Evolutionary conservation across 495 filamentous ascomycete species (phyloP), one percentile per base, ranked within the genome.

Genomic region (Annulohypoxylon maeteangense): DNA sequence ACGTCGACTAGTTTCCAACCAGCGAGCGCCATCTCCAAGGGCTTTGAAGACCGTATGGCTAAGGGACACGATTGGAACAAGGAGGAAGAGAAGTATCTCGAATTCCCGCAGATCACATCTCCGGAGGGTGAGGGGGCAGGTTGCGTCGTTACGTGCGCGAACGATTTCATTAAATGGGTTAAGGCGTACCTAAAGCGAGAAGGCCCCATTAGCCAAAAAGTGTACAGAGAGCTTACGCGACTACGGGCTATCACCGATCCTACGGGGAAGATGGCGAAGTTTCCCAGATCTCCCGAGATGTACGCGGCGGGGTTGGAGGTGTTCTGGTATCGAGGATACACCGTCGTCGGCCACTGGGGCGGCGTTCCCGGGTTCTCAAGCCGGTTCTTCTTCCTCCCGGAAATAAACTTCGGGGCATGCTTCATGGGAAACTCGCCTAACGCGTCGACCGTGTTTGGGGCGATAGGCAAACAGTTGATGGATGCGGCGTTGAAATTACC

Each of bases 101-200:
- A 50, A 2, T 70, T 75, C 31, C 22, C 6, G 29, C 16, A 7
- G 3, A 25, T 22, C 14, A 50, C 70, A 7, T 53, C 22, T 6
- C 54, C 59, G 0, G 67, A 75, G 14, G 75, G 74, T 11, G 78
- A 77, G 11, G 85, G 84, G 3, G 84, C 84, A 0, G 86, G 86
- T 0, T 76, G 78, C 0, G 79, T 85, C 4, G 78, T 87, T 20
- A 84, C 81, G n/a, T 85, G 76, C 50, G 87, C 84, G 5, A 76
- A 85, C 4, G 86, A 88, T 66, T 87, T 84, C 38, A 72, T 84
- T 0, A 81, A 81, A 36, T 88, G 85, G 83, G 59, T 85, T 1
- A 74, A 74, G 11, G 80, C 80, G 0, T 8, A 78, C 1, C 58
- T 80, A 27, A 50, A 50, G 14, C 44, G 64, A 22, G 66, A 76